Evolutionary conservation across 495 filamentous ascomycete genomes (phyloP), one percentile per base, ranked within the genome.

Genomic region (Talaromyces thailandensis): DNA sequence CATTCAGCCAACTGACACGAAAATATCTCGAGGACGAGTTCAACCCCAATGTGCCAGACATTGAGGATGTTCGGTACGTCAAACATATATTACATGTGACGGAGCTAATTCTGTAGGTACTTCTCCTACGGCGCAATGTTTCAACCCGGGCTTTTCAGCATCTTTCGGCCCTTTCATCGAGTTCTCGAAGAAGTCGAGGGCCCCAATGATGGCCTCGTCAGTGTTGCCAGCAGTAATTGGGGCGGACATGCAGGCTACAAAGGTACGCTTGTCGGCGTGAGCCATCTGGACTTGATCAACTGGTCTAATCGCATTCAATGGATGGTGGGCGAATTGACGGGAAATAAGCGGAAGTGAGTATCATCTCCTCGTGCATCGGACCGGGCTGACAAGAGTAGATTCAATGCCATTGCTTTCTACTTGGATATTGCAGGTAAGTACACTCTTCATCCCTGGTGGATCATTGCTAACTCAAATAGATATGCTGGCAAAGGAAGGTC

Each of bases 331-430:
- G 80, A 86, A 64, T 74, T 88, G 67, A 84, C 84, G 62, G 89
- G 91, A 5, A 84, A 84, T 56, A 84, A 83, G 69, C 78, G 80
- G 65, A 88, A 86, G 88, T 93, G 68, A 70, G 85, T 77, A 45
- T 45, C 24, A 31, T 45, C 3, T 23, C 4, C 5, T 16, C 16
- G 26, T 29, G 25, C 53, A 28, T 28, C 6, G 14, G n/a, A 21
- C 21, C 50, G 66, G 25, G 4, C 45, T 43, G 26, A 61, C 43
- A n/a, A n/a, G 23, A 16, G 52, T 25, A 95, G 90, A 31, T 96
- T 98, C 76, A 98, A 98, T 68, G 93, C 93, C 4, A 87, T 97
- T 66, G 93, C 93, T 0, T 96, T 98, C 68, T 98, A 98, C 69
- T 84, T 96, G 29, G 89, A 88, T 66, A 94, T 97, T 71, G 86